Evolutionary conservation across 148 eudicot genomes (phyloP).

Genomic region (Talinum fruticosum): DNA sequence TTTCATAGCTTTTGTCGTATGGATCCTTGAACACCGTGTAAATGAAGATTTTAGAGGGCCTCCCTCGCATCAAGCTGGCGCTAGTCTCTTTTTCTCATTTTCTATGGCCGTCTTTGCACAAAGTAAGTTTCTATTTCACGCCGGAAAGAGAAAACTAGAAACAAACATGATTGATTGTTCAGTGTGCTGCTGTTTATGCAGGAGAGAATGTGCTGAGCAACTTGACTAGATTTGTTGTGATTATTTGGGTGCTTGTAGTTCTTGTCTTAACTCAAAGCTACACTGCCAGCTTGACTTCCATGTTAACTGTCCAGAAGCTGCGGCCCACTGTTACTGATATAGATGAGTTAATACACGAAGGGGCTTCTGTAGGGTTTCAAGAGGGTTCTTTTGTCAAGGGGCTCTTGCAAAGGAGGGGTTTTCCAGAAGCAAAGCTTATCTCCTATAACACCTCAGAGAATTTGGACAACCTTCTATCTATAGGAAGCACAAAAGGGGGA

Average conservation of each 20-base stretch:
- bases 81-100: constrained; percentile 49
- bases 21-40: constrained; percentile 41
- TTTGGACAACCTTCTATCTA: constrained; percentile 25
- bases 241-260: constrained; percentile 48
- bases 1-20: constrained; percentile 29
- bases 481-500: constrained; percentile 27
- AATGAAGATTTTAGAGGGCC: constrained; percentile 51
- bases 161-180: neutral
- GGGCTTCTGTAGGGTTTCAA: constrained; percentile 39
- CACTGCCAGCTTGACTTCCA: constrained; percentile 54
- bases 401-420: constrained; percentile 24
- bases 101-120: constrained; percentile 56
- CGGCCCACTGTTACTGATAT: constrained; percentile 39
- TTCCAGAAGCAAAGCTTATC: constrained; percentile 23
- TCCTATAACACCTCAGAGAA: constrained; percentile 18
- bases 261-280: constrained; percentile 54
- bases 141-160: neutral
- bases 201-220: constrained; percentile 41
- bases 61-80: constrained; percentile 39
- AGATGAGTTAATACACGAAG: constrained; percentile 29
- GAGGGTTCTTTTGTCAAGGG: constrained; percentile 39
- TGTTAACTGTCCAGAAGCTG: constrained; percentile 50
- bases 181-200: neutral
- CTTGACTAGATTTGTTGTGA: constrained; percentile 40
- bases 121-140: constrained; percentile 27